Percentiles rank a stretch among this genome's conserved stretches.
Evolutionary conservation across 345 rosid species (phyloP).

Genomic region (Fremontodendron californicum): DNA sequence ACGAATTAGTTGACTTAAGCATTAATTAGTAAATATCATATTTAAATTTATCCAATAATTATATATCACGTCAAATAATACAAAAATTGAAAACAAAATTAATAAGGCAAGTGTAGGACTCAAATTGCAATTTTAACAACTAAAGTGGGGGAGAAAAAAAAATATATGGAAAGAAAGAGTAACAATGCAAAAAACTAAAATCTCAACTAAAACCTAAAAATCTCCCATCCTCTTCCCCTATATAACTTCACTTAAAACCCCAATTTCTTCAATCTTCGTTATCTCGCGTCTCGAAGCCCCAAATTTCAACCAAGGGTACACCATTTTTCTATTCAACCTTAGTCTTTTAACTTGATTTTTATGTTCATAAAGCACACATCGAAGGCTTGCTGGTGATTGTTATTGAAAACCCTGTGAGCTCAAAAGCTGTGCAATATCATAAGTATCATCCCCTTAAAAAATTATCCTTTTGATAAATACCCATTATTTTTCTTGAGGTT

Average conservation of each 20-base stretch:
- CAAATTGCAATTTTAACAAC: neutral
- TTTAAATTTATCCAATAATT: too few relatives aligned
- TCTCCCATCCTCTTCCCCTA: neutral
- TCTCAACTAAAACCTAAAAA: neutral
- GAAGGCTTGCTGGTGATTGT: slow-evolving; percentile 66
- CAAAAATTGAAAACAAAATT: too few relatives aligned
- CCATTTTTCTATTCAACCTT: neutral
- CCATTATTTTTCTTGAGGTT: slow-evolving; percentile 14
- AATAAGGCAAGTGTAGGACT: too few relatives aligned
- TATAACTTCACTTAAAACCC: neutral
- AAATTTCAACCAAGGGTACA: neutral
- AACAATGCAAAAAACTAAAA: neutral
- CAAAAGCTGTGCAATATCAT: slow-evolving; percentile 66
- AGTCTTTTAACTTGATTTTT: neutral
- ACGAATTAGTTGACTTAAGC: too few relatives aligned
- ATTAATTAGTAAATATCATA: too few relatives aligned
- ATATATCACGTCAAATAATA: too few relatives aligned
- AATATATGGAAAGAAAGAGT: neutral
- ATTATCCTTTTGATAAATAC: slow-evolving; percentile 28
- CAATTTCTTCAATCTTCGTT: too few relatives aligned
- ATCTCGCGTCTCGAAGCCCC: neutral
- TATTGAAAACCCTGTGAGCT: slow-evolving; percentile 45
- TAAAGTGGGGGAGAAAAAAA: neutral
- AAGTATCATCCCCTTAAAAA: slow-evolving; percentile 22
- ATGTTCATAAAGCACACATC: slow-evolving; percentile 48